Conservation (phyloP, 305 asterid species). For the Fraxinus dipetala region DNA sequence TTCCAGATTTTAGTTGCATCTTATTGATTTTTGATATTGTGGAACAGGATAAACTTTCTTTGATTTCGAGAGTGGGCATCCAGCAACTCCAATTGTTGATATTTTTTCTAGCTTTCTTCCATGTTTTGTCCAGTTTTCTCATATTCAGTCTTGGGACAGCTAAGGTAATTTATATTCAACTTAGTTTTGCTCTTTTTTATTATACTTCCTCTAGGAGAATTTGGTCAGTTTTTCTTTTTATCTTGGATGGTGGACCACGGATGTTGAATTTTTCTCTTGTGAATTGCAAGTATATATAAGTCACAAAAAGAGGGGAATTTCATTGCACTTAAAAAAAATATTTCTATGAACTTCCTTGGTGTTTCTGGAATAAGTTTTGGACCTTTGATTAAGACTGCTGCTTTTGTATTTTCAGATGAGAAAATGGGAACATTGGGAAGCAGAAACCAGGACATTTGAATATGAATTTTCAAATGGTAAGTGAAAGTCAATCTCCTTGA, state of each 20-base stretch:
- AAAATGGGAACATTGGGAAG: conserved; percentile 79
- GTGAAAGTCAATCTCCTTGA: neutral
- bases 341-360: neutral
- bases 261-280: neutral
- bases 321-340: neutral
- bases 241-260: neutral
- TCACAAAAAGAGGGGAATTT: neutral
- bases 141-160: conserved; percentile 67
- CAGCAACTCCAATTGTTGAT: conserved; percentile 72
- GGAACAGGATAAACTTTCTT: conserved; percentile 60
- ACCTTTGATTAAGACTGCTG: neutral
- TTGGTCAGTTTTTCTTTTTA: neutral
- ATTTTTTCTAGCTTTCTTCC: conserved; percentile 64
- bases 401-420: conserved; percentile 47
- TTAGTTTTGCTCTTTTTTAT: neutral
- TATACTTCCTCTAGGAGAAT: conserved; percentile 4
- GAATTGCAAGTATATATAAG: neutral
- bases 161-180: conserved; percentile 36
- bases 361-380: neutral
- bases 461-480: conserved; percentile 69
- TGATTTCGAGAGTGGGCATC: conserved; percentile 56
- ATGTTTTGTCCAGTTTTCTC: conserved; percentile 64
- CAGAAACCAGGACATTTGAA: conserved; percentile 72
- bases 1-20: neutral
- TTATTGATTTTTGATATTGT: conserved; percentile 14